These are phyloP conservation scores for Eutrema salsugineum DNA, from an alignment of 441 rosid genomes.

Conservation along the genomic window DNA sequence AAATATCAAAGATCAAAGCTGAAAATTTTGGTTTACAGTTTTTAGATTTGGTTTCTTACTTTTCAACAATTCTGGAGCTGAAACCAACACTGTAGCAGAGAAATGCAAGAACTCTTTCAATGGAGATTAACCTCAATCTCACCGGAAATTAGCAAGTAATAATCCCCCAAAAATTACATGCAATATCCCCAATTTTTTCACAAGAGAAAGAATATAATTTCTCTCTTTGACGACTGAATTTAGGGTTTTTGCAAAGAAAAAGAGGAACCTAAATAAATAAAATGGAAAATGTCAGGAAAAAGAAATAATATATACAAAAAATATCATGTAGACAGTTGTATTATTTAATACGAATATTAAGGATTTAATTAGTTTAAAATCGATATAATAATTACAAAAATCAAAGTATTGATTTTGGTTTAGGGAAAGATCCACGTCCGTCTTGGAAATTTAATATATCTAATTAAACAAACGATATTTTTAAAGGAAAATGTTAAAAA, in stretches of 20 bases:
- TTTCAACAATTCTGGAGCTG: constrained; percentile 22
- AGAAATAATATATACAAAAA: constrained; percentile 50
- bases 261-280: constrained; percentile 39
- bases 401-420: constrained; percentile 88
- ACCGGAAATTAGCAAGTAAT: constrained; percentile 17
- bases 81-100: constrained; percentile 30
- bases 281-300: constrained; percentile 27
- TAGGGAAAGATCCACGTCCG: constrained; percentile 95
- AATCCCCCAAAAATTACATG: constrained; percentile 35
- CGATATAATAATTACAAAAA: constrained; percentile 67
- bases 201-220: constrained; percentile 30
- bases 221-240: constrained; percentile 43
- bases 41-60: constrained; percentile 45
- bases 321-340: constrained; percentile 42
- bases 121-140: constrained; percentile 19
- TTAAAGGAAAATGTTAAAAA: constrained; percentile 54
- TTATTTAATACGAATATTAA: constrained; percentile 42
- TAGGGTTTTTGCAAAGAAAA: constrained; percentile 63
- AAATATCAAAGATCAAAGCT: constrained; percentile 19
- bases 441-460: constrained; percentile 48
- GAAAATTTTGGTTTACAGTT: not conserved
- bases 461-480: constrained; percentile 30
- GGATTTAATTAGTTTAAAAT: constrained; percentile 45
- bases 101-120: constrained; percentile 32
- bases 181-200: constrained; percentile 27